A percentile compares a stretch with the other conserved stretches of the same genome.
Evolutionary conservation across 2,329 filamentous ascomycete species (phyloP).

Genomic region (Fusarium miscanthi): DNA sequence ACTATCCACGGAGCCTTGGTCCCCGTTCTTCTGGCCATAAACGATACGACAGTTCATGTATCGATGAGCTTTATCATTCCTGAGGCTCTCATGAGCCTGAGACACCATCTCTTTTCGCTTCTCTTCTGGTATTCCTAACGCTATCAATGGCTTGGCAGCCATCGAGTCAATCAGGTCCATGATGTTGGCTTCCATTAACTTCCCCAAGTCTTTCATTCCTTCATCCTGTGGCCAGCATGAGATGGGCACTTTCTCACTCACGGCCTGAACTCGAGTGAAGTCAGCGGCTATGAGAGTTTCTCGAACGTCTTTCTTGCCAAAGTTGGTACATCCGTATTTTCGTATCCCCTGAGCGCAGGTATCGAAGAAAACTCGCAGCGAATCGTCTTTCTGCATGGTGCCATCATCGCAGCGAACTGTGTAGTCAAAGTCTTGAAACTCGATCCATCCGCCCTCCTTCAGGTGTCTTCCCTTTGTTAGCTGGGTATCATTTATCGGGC

Average conservation of each 20-base stretch:
- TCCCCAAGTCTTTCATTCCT: slow-evolving; percentile 54
- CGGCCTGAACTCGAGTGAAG: slow-evolving; percentile 57
- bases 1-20: background rate
- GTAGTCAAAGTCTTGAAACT: slow-evolving; percentile 60
- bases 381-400: slow-evolving; percentile 56
- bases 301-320: slow-evolving; percentile 50
- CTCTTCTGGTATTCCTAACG: slow-evolving; percentile 50
- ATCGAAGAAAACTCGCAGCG: slow-evolving; percentile 50
- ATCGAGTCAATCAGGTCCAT: slow-evolving; percentile 56
- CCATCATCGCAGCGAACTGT: slow-evolving; percentile 57
- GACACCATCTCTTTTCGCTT: slow-evolving; percentile 51
- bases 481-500: background rate
- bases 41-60: slow-evolving; percentile 58
- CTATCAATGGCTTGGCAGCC: slow-evolving; percentile 55
- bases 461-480: slow-evolving; percentile 50
- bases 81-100: slow-evolving; percentile 49
- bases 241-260: slow-evolving; percentile 59
- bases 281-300: slow-evolving; percentile 54
- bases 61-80: slow-evolving; percentile 52
- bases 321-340: slow-evolving; percentile 54
- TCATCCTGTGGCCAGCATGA: slow-evolving; percentile 58
- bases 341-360: slow-evolving; percentile 47
- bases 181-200: slow-evolving; percentile 58
- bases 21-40: slow-evolving; percentile 55
- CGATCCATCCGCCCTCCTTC: slow-evolving; percentile 62